Evolutionary conservation across 495 filamentous ascomycete species (phyloP), one percentile per base, ranked within the genome.

Genomic region (Hypoxylon trugodes): DNA sequence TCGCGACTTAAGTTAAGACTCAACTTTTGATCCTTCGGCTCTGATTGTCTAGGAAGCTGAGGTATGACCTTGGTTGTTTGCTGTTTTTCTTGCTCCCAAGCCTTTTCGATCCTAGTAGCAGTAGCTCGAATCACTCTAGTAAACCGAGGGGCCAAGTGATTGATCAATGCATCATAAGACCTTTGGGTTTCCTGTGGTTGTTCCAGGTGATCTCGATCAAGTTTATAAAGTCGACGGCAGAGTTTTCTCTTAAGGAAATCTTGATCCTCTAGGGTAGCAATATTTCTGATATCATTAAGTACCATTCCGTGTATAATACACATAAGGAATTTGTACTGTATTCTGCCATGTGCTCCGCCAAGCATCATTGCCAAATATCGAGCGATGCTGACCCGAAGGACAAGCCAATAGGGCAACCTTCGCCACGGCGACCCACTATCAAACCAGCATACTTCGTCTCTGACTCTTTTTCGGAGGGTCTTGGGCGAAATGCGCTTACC

Each of bases 141-240:
- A n/a, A 76, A 66, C 4, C 24, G 18, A 6, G 69, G 38, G 6
- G 33, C 18, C 2, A 61, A 28, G 9, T 19, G 25, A 0, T 28
- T 32, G 8, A 8, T 21, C 35, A 61, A 66, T 4, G 18, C 9
- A 13, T 12, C n/a, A 10, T 56, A 66, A 15, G 56, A 51, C 1
- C 52, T 36, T 25, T 66, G 51, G 9, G 58, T 26, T 2, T 6
- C 13, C 24, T 47, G 26, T 3, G 51, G 24, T 30, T 57, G 57
- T 12, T 43, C 46, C 13, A 52, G 6, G 15, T 41, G 55, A 41
- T 83, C 79, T 9, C 61, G 32, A 33, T 88, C 81, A 1, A 89
- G 57, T 69, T 89, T 89, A 6, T 77, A 81, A 10, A 88, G 68
- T n/a, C 86, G 84, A 16, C 85, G 80, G 46, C 83, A 84, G n/a